These are phyloP conservation scores for Suillus weaverae DNA, from an alignment of 768 basidiomycete genomes.

Conservation along the genomic window DNA sequence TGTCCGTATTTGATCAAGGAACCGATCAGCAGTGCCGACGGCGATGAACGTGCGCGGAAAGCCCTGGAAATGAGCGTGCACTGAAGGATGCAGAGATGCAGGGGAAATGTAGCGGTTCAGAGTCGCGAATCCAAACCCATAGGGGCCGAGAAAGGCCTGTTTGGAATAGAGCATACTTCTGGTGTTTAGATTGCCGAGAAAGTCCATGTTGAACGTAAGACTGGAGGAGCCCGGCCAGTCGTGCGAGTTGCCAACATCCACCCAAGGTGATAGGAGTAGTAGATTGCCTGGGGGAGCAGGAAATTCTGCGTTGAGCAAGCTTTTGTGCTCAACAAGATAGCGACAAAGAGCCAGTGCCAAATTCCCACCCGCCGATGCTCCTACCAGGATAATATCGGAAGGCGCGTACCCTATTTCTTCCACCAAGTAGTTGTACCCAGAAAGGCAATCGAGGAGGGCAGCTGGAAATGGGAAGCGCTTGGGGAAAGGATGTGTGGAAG, in stretches of 20 bases:
- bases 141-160: slow-evolving; percentile 46
- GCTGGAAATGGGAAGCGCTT: slow-evolving; percentile 66
- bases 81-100: slow-evolving; percentile 42
- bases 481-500: slow-evolving; percentile 42
- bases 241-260: slow-evolving; percentile 45
- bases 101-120: slow-evolving; percentile 61
- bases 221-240: slow-evolving; percentile 39
- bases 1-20: slow-evolving; percentile 52
- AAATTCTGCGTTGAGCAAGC: slow-evolving; percentile 31
- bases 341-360: slow-evolving; percentile 63
- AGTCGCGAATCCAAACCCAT: slow-evolving; percentile 45
- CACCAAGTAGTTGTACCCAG: slow-evolving; percentile 73
- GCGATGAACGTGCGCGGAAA: slow-evolving; percentile 64
- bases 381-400: slow-evolving; percentile 60
- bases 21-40: slow-evolving; percentile 55
- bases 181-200: slow-evolving; percentile 13
- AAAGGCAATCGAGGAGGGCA: slow-evolving; percentile 70
- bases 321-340: slow-evolving; percentile 55
- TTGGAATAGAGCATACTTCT: slow-evolving; percentile 33
- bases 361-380: slow-evolving; percentile 81
- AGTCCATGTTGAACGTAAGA: slow-evolving; percentile 35
- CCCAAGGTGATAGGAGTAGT: slow-evolving; percentile 57
- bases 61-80: slow-evolving; percentile 45
- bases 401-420: slow-evolving; percentile 56
- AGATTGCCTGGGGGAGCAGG: slow-evolving; percentile 44